Base-by-base conservation (phyloP, 129 eudicot genomes). In the Silybum marianum region DNA sequence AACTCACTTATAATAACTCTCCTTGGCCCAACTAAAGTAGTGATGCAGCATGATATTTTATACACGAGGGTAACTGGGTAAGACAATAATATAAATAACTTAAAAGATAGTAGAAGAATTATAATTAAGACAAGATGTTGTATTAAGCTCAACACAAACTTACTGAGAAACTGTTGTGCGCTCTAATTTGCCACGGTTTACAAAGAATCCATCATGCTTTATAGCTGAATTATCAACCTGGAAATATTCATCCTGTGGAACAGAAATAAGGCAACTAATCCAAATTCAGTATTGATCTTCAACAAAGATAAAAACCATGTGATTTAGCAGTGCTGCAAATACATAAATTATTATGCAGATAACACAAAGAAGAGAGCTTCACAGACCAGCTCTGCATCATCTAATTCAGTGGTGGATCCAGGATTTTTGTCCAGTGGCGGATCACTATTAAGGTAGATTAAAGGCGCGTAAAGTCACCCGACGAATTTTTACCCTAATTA, bases 161-260 rank as follows among this genome's bases (percentile, higher is more conserved):
- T 38, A 38, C 42, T 38, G 34, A 63, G 80, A 74, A 81, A 89
- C 99, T 88, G 60, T 89, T 97, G 82, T 73, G 86, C 94, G 93
- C 83, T 95, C 98, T 84, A 95, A 84, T 87, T 81, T 90, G 77
- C 99, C 99, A 32, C 99, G 96, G 81, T 95, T 95, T 51, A 95
- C 95, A 86, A 95, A 95, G 86, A 91, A 95, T n/a, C 99, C 99
- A 83, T 93, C 99, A 84, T 95, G 99, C 76, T 92, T 95, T 82
- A 93, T 88, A 34, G 93, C 90, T 40, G 99, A 91, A 82, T 95
- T 91, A 84, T 95, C 99, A 81, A 95, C 99, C 88, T 95, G 92
- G 83, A 95, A 95, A 84, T 95, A 95, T 62, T 92, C 99, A 85
- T 95, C 97, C 99, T 95, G 95, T 83, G 81, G 6, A 89, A 25